A percentile compares a stretch with the other conserved stretches of the same genome.
These are phyloP conservation scores for Aspergillus saccharolyticus DNA, from an alignment of 495 filamentous ascomycete genomes.

Conservation along the genomic window DNA sequence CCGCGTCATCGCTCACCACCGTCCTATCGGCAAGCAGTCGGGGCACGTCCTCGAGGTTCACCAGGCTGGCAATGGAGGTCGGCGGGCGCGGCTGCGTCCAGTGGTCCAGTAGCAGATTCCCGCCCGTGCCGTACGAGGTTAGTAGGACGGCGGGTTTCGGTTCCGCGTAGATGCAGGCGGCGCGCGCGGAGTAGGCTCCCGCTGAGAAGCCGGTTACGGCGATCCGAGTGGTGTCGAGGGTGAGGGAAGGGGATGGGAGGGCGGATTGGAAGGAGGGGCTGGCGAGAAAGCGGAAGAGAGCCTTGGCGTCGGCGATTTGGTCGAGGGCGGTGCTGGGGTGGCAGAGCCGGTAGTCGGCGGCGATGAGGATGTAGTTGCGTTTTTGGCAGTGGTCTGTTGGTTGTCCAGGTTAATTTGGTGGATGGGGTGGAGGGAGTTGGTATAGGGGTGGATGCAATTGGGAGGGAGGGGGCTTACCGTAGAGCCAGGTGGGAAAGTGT, in stretches of 20 bases:
- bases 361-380: constrained; percentile 24
- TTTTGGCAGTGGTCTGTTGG: constrained; percentile 21
- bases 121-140: constrained; percentile 28
- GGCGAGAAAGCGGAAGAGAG: constrained; percentile 22
- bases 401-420: background rate
- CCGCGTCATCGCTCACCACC: constrained; percentile 18
- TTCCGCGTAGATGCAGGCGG: constrained; percentile 31
- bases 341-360: constrained; percentile 28
- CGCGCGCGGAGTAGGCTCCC: constrained; percentile 31
- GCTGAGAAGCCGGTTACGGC: constrained; percentile 36
- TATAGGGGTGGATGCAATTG: background rate
- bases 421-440: background rate
- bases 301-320: constrained; percentile 25
- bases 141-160: constrained; percentile 30
- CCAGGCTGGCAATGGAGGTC: constrained; percentile 14
- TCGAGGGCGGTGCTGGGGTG: constrained; percentile 23
- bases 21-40: constrained; percentile 10
- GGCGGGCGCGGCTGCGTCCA: constrained; percentile 17
- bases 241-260: constrained; percentile 9
- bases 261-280: constrained; percentile 7
- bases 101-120: constrained; percentile 27
- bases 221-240: constrained; percentile 23
- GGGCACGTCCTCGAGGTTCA: constrained; percentile 12
- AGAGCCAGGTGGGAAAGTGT: constrained; percentile 16
- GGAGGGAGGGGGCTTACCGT: too few species aligned